Evolutionary conservation across 2,329 filamentous ascomycete genomes (phyloP), one percentile per base, ranked within the genome.

Genomic region (Exophiala sp.): DNA sequence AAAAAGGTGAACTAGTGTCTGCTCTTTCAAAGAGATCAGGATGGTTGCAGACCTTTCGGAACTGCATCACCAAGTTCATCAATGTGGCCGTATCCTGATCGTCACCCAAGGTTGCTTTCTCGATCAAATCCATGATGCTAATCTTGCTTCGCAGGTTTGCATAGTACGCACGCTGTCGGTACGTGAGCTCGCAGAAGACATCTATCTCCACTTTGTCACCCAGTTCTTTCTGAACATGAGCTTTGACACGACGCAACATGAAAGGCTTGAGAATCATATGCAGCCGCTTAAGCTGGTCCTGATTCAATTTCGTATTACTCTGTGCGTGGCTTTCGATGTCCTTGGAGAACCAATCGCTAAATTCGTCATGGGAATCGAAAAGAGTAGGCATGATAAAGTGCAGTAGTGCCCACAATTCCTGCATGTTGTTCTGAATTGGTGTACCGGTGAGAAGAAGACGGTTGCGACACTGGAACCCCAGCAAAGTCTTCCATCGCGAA

Each of bases 361-460:
- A 78, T 56, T 78, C 75, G 54, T 78, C 75, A 45, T 78, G 75
- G 10, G 74, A 77, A 60, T 78, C 94, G 72, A 99, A 99, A 47
- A 99, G 79, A 40, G 89, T 96, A n/a, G 94, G 94, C 94, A 99
- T 97, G 75, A 97, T 97, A 76, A 99, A 99, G 79, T 99, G 94
- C 16, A 99, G 80, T 62, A 99, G 75, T 29, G 94, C 94, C 94
- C 94, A 99, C 55, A 99, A 75, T 73, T 99, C 92, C 72, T 97
- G 94, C 94, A 99, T 99, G 79, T 97, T 99, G 77, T 99, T 99
- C 72, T 99, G 94, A 62, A 99, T 97, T 2, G 94, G 94, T 0
- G 94, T 99, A 75, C 94, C 94, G 0, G 94, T 99, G 16, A 99
- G 81, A 41, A 99, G 77, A 43, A 99, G 82, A 62, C 94, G 85